Base-by-base conservation (phyloP, 2,329 filamentous ascomycete species). In the Eutypa lata region DNA sequence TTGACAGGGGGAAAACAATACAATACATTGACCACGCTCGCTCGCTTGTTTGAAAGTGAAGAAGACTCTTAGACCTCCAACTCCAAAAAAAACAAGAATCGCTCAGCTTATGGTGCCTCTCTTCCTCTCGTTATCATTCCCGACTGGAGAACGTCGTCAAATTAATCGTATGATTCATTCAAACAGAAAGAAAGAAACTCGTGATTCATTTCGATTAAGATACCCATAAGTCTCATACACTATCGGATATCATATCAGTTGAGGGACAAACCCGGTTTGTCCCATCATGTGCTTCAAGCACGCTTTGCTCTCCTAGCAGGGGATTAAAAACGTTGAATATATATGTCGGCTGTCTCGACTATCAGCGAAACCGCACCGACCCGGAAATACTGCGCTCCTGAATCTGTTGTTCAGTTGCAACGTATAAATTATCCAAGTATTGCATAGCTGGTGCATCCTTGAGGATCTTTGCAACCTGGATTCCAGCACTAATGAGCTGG, bases 401-500 rank as follows among this genome's bases (percentile, higher is more conserved):
- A 63, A 94, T 92, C 71, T 88, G 79, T 69, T 82, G 82, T 74
- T 94, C 90, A 49, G 90, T 94, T 63, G 86, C 82, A 76, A 89
- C 81, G 79, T 95, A 95, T 71, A 95, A 78, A 69, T 80, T 79
- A 74, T 93, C 89, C 65, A 94, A 78, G 68, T 87, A 90, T 61
- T 89, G 84, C 90, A 94, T 93, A 53, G 90, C 89, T 58, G 82
- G 80, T 44, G 89, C 87, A 73, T 95, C 90, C 74, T 90, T 91
- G 56, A 95, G 75, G 57, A 95, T 91, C 71, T 91, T 93, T 54
- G 90, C 88, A 55, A 95, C 90, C 71, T 95, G 90, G 50, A 91
- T 89, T 38, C 90, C 90, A 40, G 90, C 90, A 57, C 89, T 92
- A 65, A 95, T 90, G 58, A 94, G 81, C 74, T 95, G 90, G 54